phyloP scores from a whole-genome alignment of 179 eudicot genomes.

The Beta macrorhiza region DNA sequence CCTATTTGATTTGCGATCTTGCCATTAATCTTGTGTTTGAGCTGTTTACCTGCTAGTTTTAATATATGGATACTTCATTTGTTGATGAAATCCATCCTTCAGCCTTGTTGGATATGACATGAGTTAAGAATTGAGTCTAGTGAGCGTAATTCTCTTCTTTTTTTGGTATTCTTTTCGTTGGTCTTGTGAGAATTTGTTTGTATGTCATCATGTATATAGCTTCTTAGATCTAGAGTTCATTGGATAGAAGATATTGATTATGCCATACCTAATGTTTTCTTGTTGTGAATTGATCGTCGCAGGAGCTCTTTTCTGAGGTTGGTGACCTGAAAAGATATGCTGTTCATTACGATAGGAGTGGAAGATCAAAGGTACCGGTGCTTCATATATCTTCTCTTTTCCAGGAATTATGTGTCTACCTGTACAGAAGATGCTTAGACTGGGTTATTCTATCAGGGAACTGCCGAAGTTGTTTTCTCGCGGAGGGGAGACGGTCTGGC shows the following conservation, averaged over 20 bases:
- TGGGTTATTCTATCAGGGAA: conserved; percentile 36
- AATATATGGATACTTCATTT: background rate
- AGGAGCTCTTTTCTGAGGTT: conserved; percentile 78
- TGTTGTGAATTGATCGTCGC: background rate
- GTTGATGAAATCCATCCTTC: background rate
- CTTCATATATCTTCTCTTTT: background rate
- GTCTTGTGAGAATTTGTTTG: background rate
- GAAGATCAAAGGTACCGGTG: conserved; percentile 66
- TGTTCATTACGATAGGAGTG: conserved; percentile 74
- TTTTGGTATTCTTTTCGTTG: background rate
- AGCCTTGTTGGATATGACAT: background rate
- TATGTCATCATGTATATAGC: too few species aligned
- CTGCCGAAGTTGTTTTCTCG: conserved; percentile 52
- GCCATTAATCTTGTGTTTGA: background rate
- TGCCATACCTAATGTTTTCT: background rate
- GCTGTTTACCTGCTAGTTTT: background rate
- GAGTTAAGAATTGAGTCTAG: background rate
- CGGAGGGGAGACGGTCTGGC: conserved; percentile 45
- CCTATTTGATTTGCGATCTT: too few species aligned
- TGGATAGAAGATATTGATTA: background rate
- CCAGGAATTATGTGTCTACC: background rate
- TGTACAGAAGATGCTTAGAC: conserved; percentile 1
- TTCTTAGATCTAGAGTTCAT: background rate
- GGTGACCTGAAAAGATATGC: conserved; percentile 66
- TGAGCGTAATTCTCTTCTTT: background rate